Evolutionary conservation across 2,329 filamentous ascomycete genomes (phyloP), one percentile per base, ranked within the genome.

Genomic region (Trichoderma sp.): DNA sequence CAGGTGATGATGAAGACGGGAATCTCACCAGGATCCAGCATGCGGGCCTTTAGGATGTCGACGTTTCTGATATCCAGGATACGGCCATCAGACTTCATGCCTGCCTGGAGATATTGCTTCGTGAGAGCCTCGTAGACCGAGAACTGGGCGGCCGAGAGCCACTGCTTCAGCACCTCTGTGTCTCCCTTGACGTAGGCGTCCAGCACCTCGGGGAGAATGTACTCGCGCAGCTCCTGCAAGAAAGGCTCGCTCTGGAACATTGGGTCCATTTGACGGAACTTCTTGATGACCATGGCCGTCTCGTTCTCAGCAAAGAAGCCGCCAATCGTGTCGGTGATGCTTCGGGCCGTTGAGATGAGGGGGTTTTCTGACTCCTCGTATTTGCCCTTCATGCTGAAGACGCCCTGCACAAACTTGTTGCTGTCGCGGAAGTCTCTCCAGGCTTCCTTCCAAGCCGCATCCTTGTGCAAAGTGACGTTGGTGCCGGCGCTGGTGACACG

Each of bases 291-390:
- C 88, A 92, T 92, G 34, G 96, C 96, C 0, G 94, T 98, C 85
- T 99, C 96, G 81, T 98, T 99, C 82, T 99, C 96, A 73, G 96
- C 96, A 76, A 99, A 99, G 85, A 98, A 99, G 32, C 96, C 94
- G 61, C 93, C 94, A 50, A 99, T 90, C 71, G 92, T 90, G 81
- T 99, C 96, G 36, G 95, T 95, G 76, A 99, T 97, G 81, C 93
- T 94, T 79, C 96, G 92, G 1, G 95, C 96, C 0, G 95, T 98
- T 61, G 91, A 93, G 74, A 99, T 93, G 57, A 99, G 87, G 7
- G 96, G 95, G 81, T 99, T 99, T 80, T 99, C 96, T 12, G 96
- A 98, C 83, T 99, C 96, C 76, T 97, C 92, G 84, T 98, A 98
- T 71, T 91, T 91, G 71, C 89, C 90, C 83, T 95, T 95, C 83